Evolutionary conservation across 139 green algal genomes (phyloP).

Genomic region (Volvox reticuliferus): DNA sequence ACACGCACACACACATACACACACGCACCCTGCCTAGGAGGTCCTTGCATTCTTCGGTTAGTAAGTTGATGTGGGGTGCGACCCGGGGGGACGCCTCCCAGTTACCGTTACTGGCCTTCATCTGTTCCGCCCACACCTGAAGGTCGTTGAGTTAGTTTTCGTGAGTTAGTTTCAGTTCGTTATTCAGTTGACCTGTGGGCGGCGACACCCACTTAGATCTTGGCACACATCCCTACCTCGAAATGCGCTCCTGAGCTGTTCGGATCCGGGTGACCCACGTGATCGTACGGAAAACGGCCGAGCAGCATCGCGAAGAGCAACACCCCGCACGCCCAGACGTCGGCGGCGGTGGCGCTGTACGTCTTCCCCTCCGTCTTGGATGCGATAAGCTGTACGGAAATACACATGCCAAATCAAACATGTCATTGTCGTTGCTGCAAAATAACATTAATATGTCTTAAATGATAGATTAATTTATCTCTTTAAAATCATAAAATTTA

Average conservation of each 20-base stretch:
- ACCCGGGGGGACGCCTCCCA: slow-evolving; percentile 65
- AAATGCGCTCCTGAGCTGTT: slow-evolving; percentile 62
- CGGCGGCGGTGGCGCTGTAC: slow-evolving; percentile 46
- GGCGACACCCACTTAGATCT: no score
- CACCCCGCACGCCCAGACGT: slow-evolving; percentile 74
- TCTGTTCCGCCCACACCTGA: slow-evolving; percentile 70
- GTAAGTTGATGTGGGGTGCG: slow-evolving; percentile 42
- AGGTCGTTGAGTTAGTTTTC: no score
- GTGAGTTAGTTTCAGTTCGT: no score
- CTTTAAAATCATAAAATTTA: no score
- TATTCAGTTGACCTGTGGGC: no score
- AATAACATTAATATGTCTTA: no score
- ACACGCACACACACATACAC: neutral
- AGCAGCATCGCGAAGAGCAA: slow-evolving; percentile 78
- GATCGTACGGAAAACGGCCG: slow-evolving; percentile 76
- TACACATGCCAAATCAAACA: no score
- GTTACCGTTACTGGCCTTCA: slow-evolving; percentile 54
- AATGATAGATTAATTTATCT: no score
- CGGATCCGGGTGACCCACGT: slow-evolving; percentile 60
- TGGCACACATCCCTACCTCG: slow-evolving; percentile 28
- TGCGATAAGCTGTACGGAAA: slow-evolving; percentile 42
- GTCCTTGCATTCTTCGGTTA: slow-evolving; percentile 55
- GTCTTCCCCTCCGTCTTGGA: slow-evolving; percentile 47
- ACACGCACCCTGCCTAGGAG: slow-evolving; percentile 57
- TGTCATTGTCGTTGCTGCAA: no score